Base-by-base conservation (phyloP, 306 rosid genomes). In the Casuarina cunninghamiana region DNA sequence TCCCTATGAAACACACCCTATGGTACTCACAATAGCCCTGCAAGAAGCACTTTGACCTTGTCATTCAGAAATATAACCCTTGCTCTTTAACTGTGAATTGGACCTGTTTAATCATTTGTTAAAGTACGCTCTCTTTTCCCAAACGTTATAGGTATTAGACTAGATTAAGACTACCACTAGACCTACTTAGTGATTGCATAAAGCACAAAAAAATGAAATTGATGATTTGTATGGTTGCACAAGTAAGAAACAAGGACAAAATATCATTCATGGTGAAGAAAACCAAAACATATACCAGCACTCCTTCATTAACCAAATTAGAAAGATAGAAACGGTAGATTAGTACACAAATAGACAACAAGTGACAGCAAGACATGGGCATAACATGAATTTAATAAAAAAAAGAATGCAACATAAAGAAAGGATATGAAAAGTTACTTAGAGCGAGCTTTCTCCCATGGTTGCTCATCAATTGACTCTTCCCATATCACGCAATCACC, bases 401-500 rank as follows among this genome's bases (percentile, higher is more conserved):
- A n/a, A 32, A 70, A 58, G 21, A 61, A 17, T 16, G 54, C 6
- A 43, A 44, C 8, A 45, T 16, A n/a, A 66, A 45, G 49, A 32
- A 46, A 69, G 78, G 55, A 37, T 63, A 50, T 32, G 41, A 78
- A 53, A 70, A 68, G 10, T 82, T 92, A 94, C 98, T 75, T 86
- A 35, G 93, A 90, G 73, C 86, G 97, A 21, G 96, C 98, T 81
- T 76, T 89, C 90, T 94, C 98, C 98, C 98, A 94, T 46, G 97
- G 98, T 60, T 68, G 85, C 75, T 94, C 98, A 77, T 94, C 97
- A 66, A 94, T 94, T 1, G 97, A 87, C 83, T 94, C 98, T 81
- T 94, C 97, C 97, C 98, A 94, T 86, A 88, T 92, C 78, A 94
- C 97, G 73, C 98, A 80, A 75, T 92, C 97, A 72, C 98, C 98